Evolutionary conservation across 2,329 filamentous ascomycete genomes (phyloP), one percentile per base, ranked within the genome.

Genomic region (Xylariaceae sp.): DNA sequence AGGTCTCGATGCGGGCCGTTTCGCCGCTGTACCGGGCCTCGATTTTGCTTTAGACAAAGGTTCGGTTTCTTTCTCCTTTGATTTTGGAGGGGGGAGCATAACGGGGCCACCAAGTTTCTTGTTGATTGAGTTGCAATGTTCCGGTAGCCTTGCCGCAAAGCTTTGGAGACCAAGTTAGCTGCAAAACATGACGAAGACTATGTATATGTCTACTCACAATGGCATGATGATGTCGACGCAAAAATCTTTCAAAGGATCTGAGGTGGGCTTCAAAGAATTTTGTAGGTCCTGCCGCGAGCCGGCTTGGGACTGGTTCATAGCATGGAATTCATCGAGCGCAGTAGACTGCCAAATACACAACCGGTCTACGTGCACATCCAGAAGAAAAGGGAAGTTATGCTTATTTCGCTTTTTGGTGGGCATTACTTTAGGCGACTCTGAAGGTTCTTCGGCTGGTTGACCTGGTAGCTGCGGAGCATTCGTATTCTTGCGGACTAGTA

Each of bases 321-420:
- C 65, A 39, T 75, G 72, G 55, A 79, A 70, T 52, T 83, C 80
- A 59, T 87, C 81, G 27, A 83, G 73, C 37, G 84, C 83, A 6
- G 88, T 85, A 3, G 88, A 89, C 66, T 91, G 87, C 88, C 88
- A 92, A 56, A 94, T 94, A 64, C 86, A 89, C 29, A 94, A 74
- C 46, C 87, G 84, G 68, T 94, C 89, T 6, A 89, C 81, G 50
- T 91, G 80, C 0, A 90, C 75, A 65, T 92, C 88, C 3, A 91
- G 74, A 26, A 89, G 75, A 6, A 84, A 72, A 1, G 79, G 77
- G 5, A 89, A 72, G 62, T 90, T 84, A 60, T 86, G 80, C 53
- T 81, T 81, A 67, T 72, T 81, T 37, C 77, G 71, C 62, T 86
- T 88, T 68, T 81, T 85, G 26, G 68, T 63, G 1, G 53, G 61